Evolutionary conservation across 2,329 filamentous ascomycete species (phyloP), one percentile per base, ranked within the genome.

Genomic region (Apiospora kogelbergensis): DNA sequence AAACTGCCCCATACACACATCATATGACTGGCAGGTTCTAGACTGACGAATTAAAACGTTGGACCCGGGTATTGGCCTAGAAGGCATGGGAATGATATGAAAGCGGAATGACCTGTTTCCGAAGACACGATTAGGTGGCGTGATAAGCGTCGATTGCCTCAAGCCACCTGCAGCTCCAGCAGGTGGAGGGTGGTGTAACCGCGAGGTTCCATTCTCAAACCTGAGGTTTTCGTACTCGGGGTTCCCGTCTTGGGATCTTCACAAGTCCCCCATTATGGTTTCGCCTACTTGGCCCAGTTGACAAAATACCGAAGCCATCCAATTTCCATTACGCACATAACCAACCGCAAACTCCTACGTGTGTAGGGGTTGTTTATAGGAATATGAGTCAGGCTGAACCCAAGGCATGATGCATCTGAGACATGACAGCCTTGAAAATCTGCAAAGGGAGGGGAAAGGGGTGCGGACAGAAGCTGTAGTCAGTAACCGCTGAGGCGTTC

Each of bases 161-260:
- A 46, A 46, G 44, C 44, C 44, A 46, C 44, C 20, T 46, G 46
- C 9, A 53, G 6, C 10, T 6, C 17, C 24, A 15, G 46, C 15
- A 3, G 11, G 24, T 26, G 46, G 46, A 53, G 46, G 24, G 22
- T 13, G 24, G 46, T 53, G 13, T 6, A 17, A 26, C 13, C 15
- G 24, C 11, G 24, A 53, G 46, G 22, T 24, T 26, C 22, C 6
- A 6, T 30, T 5, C 1, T 1, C 11, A 30, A 53, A 5, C 3
- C 24, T 2, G 11, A 1, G 0, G 3, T 30, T 15, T 6, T n/a
- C 6, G 5, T n/a, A n/a, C n/a, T n/a, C 17, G n/a, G 17, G 7
- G 42, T n/a, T 20, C 3, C 42, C 42, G 4, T 42, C n/a, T 5
- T 3, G 44, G 33, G 33, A 33, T 22, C 9, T 46, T 3, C 45